Base-by-base conservation (phyloP, 805 yeast genomes). In the Metschnikowia chrysomelidarum region DNA sequence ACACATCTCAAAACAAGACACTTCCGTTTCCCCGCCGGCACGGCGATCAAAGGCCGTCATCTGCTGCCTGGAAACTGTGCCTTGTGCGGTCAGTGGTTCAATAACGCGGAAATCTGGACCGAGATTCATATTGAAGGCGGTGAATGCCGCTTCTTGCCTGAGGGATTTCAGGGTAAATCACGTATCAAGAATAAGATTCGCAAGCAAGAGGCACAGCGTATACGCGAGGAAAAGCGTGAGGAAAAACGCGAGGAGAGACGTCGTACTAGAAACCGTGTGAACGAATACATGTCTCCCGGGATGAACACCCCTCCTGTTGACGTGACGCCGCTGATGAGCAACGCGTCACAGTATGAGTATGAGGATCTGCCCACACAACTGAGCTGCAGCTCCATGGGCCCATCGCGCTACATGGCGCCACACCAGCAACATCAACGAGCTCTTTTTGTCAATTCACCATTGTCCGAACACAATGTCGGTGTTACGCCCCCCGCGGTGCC, bases 1-100 rank as follows among this genome's bases (percentile, higher is more conserved):
- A 76, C 78, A 2, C 82, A 76, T 51, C 61, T 76, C 34, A 75
- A 74, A 47, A 69, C 79, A 7, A 57, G 76, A 36, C 82, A 76
- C 51, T 76, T 76, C 51, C 67, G 67, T 28, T 76, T 75, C 44
- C 82, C 82, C 22, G 64, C 73, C 24, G 81, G 80, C 4, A 72
- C 75, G 10, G 67, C 67, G 43, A 65, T 75, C 4, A 64, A 62
- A 38, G 70, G 68, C 30, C 51, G 81, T 32, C 49, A 58, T 13
- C 54, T 52, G 32, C 56, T 69, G 9, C 54, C 68, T 4, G 81
- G 81, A 9, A 56, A 68, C 27, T 76, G 81, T 53, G 71, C 76
- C 15, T 74, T 76, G 59, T 76, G 81, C 53, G 76, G 73, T 17
- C 66, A 67, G 39, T 62, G 56, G 50, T 76, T 73, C 44, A 59